Base-by-base conservation (phyloP, 176 grass and related monocot genomes). In the Aegilops umbellulata region DNA sequence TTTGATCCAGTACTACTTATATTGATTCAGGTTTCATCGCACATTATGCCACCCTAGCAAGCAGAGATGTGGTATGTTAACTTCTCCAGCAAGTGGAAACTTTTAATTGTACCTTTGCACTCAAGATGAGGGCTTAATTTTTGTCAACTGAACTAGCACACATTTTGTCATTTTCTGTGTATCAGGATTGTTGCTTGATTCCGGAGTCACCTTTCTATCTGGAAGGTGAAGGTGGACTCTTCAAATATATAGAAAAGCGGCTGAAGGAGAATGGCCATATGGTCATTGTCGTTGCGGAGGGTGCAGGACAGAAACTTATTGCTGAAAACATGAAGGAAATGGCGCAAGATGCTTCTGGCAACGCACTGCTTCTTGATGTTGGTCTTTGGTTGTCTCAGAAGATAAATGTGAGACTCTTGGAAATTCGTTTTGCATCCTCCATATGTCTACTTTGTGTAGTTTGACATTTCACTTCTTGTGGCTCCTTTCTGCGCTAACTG, bases 201-300 rank as follows among this genome's bases (percentile, higher is more conserved):
- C 97, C 97, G 22, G 97, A 98, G 65, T 98, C 97, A 24, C 94
- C 94, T 76, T 98, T 98, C 90, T 94, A 89, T 78, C 75, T 98
- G 77, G 97, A 98, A 51, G 94, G 97, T 61, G 90, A 89, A 77
- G 97, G 97, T 74, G 97, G 97, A 61, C 87, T 96, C 69, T 90
- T 91, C 49, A 91, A 78, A 85, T 94, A 91, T 66, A 88, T 96
- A 47, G 97, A 98, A 65, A 98, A 90, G 67, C 90, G 94, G 23
- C 86, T 98, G 71, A 95, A 98, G 87, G 97, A 98, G 11, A 90
- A 87, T 19, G 94, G 94, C 20, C 97, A 98, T 87, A 98, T 98
- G 97, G 97, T 98, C 79, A 95, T 98, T 76, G 94, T 98, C 62
- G 90, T 98, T 85, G 97, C 97, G 68, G 97, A 98, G 89, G 97